Evolutionary conservation across 208 protist species (phyloP).

Genomic region (Phytomonas serpens): DNA sequence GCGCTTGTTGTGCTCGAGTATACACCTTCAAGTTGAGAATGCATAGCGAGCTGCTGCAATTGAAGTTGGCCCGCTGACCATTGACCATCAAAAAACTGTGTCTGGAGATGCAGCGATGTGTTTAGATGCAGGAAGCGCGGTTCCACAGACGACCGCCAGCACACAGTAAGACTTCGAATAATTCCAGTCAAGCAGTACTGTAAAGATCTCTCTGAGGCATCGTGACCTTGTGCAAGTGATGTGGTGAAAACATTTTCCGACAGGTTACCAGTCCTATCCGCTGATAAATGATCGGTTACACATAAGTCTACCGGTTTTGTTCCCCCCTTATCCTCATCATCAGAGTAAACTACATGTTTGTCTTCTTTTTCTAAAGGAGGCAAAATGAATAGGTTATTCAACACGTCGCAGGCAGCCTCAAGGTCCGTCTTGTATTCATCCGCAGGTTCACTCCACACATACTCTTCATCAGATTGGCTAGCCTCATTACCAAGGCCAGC

Average conservation of each 20-base stretch:
- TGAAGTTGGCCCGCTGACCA: conserved; percentile 18
- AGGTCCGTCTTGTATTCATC: background rate
- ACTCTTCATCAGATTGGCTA: background rate
- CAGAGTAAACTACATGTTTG: background rate
- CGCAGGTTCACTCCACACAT: background rate
- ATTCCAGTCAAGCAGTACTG: background rate
- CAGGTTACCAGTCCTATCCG: background rate
- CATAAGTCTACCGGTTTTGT: background rate
- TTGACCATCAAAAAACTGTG: conserved; percentile 13
- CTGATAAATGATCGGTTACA: background rate
- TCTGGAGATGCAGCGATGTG: conserved; percentile 13
- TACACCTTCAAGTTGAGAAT: conserved; percentile 14
- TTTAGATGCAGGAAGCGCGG: conserved; percentile 13
- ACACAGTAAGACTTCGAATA: background rate
- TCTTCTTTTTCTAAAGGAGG: background rate
- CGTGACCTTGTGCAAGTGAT: background rate
- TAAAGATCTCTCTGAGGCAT: background rate
- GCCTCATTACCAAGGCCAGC: background rate
- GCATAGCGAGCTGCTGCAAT: conserved; percentile 16
- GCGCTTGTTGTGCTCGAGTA: conserved; percentile 26
- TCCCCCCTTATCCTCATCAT: background rate
- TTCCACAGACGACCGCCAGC: background rate
- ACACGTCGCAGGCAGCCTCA: background rate
- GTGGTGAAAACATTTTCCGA: background rate
- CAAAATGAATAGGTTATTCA: background rate